Evolutionary conservation across 352 stramenopile species (phyloP).

Genomic region (Phytophthora hibernalis): DNA sequence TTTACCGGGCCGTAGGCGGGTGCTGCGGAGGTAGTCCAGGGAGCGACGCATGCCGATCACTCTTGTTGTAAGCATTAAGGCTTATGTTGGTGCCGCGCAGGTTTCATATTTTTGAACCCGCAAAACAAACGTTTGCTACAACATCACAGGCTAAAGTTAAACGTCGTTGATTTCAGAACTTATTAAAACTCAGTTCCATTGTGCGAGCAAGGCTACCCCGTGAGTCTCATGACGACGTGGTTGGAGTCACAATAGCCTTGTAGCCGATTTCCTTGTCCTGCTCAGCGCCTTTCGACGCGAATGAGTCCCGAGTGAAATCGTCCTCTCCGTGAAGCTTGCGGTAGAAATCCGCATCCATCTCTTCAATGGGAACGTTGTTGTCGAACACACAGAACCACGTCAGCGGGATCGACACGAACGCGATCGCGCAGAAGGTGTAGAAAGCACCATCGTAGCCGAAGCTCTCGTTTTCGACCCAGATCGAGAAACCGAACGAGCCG

Average conservation of each 20-base stretch:
- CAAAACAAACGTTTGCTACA: no score
- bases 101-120: no score
- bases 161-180: no score
- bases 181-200: no score
- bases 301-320: constrained; percentile 16
- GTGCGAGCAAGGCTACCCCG: no score
- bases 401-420: constrained; percentile 43
- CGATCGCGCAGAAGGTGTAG: constrained; percentile 60
- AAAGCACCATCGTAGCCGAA: constrained; percentile 32
- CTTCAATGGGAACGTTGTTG: constrained; percentile 27
- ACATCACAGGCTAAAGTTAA: no score
- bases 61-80: no score
- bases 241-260: not conserved
- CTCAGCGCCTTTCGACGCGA: constrained; percentile 9
- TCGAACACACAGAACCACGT: constrained; percentile 71
- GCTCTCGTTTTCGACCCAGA: constrained; percentile 27
- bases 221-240: no score
- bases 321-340: constrained; percentile 15
- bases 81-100: no score
- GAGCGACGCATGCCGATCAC: no score
- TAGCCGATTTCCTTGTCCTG: constrained; percentile 8
- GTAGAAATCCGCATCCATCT: constrained; percentile 8
- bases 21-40: no score
- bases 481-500: constrained; percentile 34
- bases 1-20: no score